Evolutionary conservation across 345 rosid species (phyloP), one percentile per base, ranked within the genome.

Genomic region (Odontarrhena argentea): DNA sequence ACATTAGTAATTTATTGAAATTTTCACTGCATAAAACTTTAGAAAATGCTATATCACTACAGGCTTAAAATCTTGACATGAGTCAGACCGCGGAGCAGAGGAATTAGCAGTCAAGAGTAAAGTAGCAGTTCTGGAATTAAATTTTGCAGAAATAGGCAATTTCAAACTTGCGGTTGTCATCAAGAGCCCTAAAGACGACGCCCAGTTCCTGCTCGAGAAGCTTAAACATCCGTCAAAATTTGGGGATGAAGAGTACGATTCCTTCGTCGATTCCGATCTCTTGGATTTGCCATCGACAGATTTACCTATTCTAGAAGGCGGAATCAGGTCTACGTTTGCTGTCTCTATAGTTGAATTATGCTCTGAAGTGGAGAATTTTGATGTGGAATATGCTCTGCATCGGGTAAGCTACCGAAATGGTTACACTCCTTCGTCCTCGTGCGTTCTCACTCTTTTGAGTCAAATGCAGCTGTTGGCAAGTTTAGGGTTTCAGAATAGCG

Each of bases 251-350:
- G 85, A 78, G 61, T 89, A 87, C 67, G 96, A 89, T 67, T 84
- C 85, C 40, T 84, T 57, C 36, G 67, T 80, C 41, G 98, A 89
- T 77, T 87, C 90, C 48, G 80, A 86, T 77, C 86, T 87, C 64
- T 87, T 91, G 96, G 96, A 92, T 84, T 76, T 92, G 51, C 98
- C 96, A 3, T 85, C 83, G 15, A 68, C 85, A 5, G 63, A 51
- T 60, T 69, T 89, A 60, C 34, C 72, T 63, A 30, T 42, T 36
- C 26, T 55, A 3, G 70, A 71, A 30, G 78, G 55, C 30, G 69
- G 74, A 42, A 60, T 32, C 40, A 75, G 74, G 37, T 59, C 79
- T 14, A 43, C 25, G 12, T 4, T 60, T 41, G 24, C 53, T 45
- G 45, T 85, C 12, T 66, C 71, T 5, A 76, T 73, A 37, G 14